These are phyloP conservation scores for Ganoderma leucocontextum DNA, from an alignment of 1,284 basidiomycete species.

Conservation along the genomic window DNA sequence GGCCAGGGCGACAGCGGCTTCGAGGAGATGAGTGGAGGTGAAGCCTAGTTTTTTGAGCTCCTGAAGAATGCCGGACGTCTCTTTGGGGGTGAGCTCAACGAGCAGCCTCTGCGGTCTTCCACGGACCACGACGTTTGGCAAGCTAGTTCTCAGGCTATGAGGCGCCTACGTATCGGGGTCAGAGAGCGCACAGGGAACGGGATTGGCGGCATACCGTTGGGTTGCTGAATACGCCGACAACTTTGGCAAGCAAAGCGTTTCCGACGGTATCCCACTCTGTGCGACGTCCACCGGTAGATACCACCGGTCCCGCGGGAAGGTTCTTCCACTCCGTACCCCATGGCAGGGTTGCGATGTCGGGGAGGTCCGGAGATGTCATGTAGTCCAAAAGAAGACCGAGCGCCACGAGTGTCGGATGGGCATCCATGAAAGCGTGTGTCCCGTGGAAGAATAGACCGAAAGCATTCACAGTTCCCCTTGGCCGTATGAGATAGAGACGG, in stretches of 20 bases:
- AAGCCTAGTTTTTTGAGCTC: not conserved
- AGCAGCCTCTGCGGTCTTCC: not conserved
- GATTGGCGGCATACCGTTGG: not conserved
- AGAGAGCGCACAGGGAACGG: not conserved
- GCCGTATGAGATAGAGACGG: not conserved
- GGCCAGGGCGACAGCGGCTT: not conserved
- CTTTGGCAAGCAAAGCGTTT: not conserved
- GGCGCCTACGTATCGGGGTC: not conserved
- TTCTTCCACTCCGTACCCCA: slow-evolving; percentile 26
- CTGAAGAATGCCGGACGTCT: not conserved
- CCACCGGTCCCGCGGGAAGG: slow-evolving; percentile 10
- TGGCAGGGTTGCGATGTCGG: not conserved
- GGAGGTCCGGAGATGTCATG: not conserved
- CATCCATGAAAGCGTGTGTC: slow-evolving; percentile 4
- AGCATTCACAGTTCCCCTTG: not conserved
- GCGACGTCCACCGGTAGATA: not conserved
- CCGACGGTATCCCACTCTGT: slow-evolving; percentile 16
- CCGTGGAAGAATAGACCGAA: slow-evolving; percentile 1
- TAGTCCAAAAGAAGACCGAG: not conserved
- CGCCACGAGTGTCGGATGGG: not conserved
- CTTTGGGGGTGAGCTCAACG: not conserved
- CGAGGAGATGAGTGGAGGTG: not conserved
- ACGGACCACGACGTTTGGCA: not conserved
- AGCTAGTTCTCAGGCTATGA: not conserved
- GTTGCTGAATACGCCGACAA: not conserved